Percentiles rank a stretch among this genome's conserved stretches.
phyloP scores from a whole-genome alignment of 2,329 filamentous ascomycete genomes.

The Hypoxylon sp. region DNA sequence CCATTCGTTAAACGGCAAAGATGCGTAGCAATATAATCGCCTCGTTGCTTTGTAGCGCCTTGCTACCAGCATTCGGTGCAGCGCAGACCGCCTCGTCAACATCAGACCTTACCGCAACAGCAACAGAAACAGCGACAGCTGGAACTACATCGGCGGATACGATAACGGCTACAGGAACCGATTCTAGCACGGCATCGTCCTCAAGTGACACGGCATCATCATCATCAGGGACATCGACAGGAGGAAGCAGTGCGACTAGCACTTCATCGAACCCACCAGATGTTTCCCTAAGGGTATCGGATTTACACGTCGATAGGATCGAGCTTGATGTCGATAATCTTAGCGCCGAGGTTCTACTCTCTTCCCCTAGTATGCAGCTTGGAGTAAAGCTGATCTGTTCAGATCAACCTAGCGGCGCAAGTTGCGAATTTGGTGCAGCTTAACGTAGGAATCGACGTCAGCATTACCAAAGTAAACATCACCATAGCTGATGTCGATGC shows the following conservation, averaged over 20 bases:
- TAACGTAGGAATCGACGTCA: constrained; percentile 63
- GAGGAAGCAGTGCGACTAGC: constrained; percentile 33
- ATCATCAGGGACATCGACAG: constrained; percentile 33
- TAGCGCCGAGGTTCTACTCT: constrained; percentile 63
- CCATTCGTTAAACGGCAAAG: constrained; percentile 30
- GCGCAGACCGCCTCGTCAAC: constrained; percentile 48
- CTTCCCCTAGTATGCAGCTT: too few species aligned
- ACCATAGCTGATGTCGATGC: constrained; percentile 68
- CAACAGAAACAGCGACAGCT: constrained; percentile 16
- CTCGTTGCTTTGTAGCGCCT: constrained; percentile 45
- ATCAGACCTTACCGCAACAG: constrained; percentile 30
- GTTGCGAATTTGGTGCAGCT: constrained; percentile 65
- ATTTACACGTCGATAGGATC: constrained; percentile 66
- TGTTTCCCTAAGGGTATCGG: constrained; percentile 65
- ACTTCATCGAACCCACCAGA: constrained; percentile 56
- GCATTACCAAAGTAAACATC: constrained; percentile 62
- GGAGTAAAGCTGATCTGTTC: too few species aligned
- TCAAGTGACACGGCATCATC: constrained; percentile 28
- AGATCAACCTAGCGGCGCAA: constrained; percentile 67
- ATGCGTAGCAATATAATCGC: constrained; percentile 39
- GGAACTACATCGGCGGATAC: constrained; percentile 28
- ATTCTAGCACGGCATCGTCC: constrained; percentile 13
- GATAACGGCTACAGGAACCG: constrained; percentile 5
- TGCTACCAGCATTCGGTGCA: constrained; percentile 42
- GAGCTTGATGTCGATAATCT: constrained; percentile 68